Base-by-base conservation (phyloP, 176 grass and related monocot genomes). In the Canna indica region DNA sequence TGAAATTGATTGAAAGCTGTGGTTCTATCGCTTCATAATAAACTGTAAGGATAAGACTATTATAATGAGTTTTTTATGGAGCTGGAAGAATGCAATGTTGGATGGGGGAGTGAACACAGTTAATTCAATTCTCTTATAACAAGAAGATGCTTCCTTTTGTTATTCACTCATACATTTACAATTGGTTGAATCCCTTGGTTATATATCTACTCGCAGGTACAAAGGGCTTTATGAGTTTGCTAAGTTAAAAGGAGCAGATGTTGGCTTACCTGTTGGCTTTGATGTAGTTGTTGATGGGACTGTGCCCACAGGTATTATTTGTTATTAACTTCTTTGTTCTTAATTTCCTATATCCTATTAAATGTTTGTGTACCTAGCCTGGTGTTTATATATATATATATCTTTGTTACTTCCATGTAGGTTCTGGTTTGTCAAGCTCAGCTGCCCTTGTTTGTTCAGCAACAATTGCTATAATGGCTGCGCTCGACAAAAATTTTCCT, bases 391-490 rank as follows among this genome's bases (percentile, higher is more conserved):
- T n/a, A 65, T 32, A 35, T 24, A 26, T 11, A 30, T 60, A 5
- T 31, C 38, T 27, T 47, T 59, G 1, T 68, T 79, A 11, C 27
- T 80, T 13, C 77, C 76, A 44, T 74, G 29, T 58, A 97, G 94
- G 94, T 2, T 97, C 94, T 70, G 94, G 94, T 69, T 36, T 97
- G 41, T 97, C 94, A 73, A 97, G 94, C 69, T 97, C 94, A 28
- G 86, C 94, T 35, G 94, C 88, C n/a, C 87, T 97, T 81, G 94
- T 97, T n/a, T 97, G 94, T 78, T 97, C 94, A 48, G 81, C 94
- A 47, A 90, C 94, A 75, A 90, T 92, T 80, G 76, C 94, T 77
- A 97, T 92, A 59, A 87, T 97, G 94, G 89, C 88, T 65, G n/a
- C 82, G 74, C 82, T 92, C 41, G 75, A 57, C 39, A 87, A 87